These are phyloP conservation scores for Tolypocladium ophioglossoides DNA, from an alignment of 2,329 filamentous ascomycete species.

Conservation along the genomic window DNA sequence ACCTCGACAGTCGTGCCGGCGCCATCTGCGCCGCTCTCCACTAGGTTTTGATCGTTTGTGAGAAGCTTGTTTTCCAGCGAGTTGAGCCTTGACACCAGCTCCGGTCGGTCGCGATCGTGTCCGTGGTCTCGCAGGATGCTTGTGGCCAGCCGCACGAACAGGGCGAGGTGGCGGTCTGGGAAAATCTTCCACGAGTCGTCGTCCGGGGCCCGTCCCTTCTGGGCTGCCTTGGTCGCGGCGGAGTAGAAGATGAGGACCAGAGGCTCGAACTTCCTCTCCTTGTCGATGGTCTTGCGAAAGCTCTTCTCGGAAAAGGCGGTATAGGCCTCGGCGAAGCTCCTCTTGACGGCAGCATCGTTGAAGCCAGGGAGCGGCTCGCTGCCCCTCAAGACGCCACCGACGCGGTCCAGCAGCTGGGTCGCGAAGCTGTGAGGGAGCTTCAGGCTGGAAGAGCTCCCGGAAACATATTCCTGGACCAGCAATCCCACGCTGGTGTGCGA, in stretches of 20 bases:
- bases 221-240: slow-evolving; percentile 73
- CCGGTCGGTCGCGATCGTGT: slow-evolving; percentile 74
- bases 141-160: slow-evolving; percentile 82
- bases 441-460: slow-evolving; percentile 35
- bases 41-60: slow-evolving; percentile 83
- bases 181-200: slow-evolving; percentile 88
- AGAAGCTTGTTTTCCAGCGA: slow-evolving; percentile 89
- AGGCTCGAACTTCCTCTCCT: slow-evolving; percentile 86
- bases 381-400: slow-evolving; percentile 71
- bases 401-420: slow-evolving; percentile 51
- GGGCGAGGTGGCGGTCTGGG: slow-evolving; percentile 86
- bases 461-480: slow-evolving; percentile 75
- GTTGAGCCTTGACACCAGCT: slow-evolving; percentile 67
- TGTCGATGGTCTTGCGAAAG: slow-evolving; percentile 86
- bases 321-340: slow-evolving; percentile 89
- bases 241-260: slow-evolving; percentile 94
- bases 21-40: slow-evolving; percentile 20
- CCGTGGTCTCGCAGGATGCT: slow-evolving; percentile 74
- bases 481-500: slow-evolving; percentile 69
- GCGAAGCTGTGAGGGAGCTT: slow-evolving; percentile 50
- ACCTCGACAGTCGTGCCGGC: slow-evolving; percentile 58
- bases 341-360: slow-evolving; percentile 80
- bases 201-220: slow-evolving; percentile 62
- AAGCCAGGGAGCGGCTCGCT: slow-evolving; percentile 79
- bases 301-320: slow-evolving; percentile 83